Conservation (phyloP, 495 filamentous ascomycete genomes). For the Gamarada debralockiae region DNA sequence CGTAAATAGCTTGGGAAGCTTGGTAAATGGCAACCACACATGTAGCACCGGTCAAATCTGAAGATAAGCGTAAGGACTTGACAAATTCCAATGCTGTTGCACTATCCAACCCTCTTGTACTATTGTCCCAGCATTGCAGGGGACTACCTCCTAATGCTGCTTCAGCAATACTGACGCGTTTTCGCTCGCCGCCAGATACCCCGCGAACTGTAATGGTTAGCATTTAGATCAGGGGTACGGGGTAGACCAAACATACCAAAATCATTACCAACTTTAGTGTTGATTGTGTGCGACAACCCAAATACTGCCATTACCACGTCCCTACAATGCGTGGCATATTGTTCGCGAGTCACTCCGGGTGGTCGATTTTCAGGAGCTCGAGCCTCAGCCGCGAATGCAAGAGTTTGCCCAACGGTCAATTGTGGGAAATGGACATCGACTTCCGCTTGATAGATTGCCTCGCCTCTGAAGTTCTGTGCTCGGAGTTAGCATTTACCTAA, state of each 20-base stretch:
- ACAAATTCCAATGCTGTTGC: slow-evolving; percentile 47
- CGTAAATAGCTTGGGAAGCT: slow-evolving; percentile 36
- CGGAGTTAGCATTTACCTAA: no score
- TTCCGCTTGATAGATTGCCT: slow-evolving; percentile 62
- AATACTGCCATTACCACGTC: slow-evolving; percentile 72
- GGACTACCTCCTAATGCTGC: slow-evolving; percentile 44
- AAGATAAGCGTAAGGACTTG: slow-evolving; percentile 41
- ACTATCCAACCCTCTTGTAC: slow-evolving; percentile 49
- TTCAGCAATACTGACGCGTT: slow-evolving; percentile 76
- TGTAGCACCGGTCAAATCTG: slow-evolving; percentile 41
- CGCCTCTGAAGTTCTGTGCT: slow-evolving; percentile 35
- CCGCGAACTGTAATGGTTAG: no score
- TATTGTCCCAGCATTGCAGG: slow-evolving; percentile 53
- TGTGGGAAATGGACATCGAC: slow-evolving; percentile 76
- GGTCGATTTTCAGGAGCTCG: slow-evolving; percentile 64
- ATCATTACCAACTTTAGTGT: slow-evolving; percentile 82
- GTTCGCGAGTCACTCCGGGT: slow-evolving; percentile 54
- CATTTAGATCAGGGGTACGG: slow-evolving; percentile 54
- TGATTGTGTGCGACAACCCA: slow-evolving; percentile 55
- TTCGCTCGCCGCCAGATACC: slow-evolving; percentile 74
- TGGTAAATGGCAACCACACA: slow-evolving; percentile 51
- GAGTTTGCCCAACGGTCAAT: slow-evolving; percentile 63
- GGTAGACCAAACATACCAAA: slow-evolving; percentile 65
- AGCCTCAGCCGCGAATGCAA: slow-evolving; percentile 66
- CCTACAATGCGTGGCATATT: slow-evolving; percentile 65